These are phyloP conservation scores for Panicum miliaceum DNA, from an alignment of 176 grass and related monocot genomes.

Conservation along the genomic window DNA sequence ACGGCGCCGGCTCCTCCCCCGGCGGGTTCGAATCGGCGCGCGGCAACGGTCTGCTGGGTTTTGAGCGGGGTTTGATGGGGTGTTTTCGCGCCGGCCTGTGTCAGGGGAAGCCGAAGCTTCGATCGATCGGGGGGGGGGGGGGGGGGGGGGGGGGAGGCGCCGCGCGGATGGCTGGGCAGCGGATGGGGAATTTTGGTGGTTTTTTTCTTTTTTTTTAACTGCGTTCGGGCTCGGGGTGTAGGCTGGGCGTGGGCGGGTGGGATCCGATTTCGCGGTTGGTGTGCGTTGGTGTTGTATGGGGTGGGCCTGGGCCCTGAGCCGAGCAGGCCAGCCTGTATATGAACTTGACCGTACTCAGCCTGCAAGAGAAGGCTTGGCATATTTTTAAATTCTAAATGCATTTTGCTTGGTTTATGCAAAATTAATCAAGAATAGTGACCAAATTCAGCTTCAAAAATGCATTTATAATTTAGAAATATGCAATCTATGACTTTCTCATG, in stretches of 20 bases:
- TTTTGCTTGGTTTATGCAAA: neutral
- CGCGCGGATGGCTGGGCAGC: neutral
- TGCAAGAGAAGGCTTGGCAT: neutral
- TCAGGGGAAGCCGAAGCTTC: slow-evolving; percentile 44
- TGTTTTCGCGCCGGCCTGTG: slow-evolving; percentile 42
- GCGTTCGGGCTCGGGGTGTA: neutral
- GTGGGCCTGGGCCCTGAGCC: neutral
- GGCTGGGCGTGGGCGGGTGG: neutral
- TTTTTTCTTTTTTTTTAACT: neutral
- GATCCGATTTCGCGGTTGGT: neutral
- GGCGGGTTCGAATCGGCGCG: slow-evolving; percentile 49
- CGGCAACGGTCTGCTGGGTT: slow-evolving; percentile 47
- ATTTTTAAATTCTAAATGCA: too few relatives aligned
- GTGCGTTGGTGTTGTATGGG: neutral
- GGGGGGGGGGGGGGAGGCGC: slow-evolving; percentile 26
- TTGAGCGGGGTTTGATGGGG: slow-evolving; percentile 30
- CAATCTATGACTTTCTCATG: neutral
- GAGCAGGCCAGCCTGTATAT: neutral
- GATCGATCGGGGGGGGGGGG: slow-evolving; percentile 41
- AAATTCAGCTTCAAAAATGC: neutral
- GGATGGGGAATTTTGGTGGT: slow-evolving; percentile 35
- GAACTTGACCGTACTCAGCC: neutral
- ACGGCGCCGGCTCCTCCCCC: neutral
- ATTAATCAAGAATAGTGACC: neutral
- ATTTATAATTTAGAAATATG: neutral